A percentile compares a stretch with the other conserved stretches of the same genome.
Evolutionary conservation across 2,329 filamentous ascomycete genomes (phyloP).

Genomic region (Penicillium sp.): DNA sequence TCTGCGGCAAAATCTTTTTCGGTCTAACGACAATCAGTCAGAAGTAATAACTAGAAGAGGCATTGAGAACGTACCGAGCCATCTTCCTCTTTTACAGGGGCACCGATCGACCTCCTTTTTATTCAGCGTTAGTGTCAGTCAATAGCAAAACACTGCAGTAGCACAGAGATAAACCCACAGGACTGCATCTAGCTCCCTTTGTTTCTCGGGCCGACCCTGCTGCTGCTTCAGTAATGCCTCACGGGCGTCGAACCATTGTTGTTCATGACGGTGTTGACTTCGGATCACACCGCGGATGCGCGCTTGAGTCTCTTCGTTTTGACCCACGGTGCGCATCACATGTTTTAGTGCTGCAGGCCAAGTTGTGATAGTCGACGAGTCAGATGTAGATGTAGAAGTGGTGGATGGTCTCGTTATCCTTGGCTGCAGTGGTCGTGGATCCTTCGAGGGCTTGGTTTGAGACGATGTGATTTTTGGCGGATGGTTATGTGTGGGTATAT

Average conservation of each 20-base stretch:
- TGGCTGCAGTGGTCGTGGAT: conserved; percentile 1
- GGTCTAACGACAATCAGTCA: conserved; percentile 30
- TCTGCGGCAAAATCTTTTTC: conserved; percentile 53
- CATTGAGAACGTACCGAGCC: conserved; percentile 26
- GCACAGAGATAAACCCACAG: conserved; percentile 43
- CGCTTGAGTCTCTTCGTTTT: conserved; percentile 44
- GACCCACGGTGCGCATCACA: conserved; percentile 50
- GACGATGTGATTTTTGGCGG: conserved; percentile 1
- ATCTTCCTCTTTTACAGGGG: conserved; percentile 32
- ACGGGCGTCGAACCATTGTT: conserved; percentile 58
- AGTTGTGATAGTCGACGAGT: conserved; percentile 50
- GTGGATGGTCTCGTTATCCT: conserved; percentile 8
- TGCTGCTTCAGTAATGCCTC: conserved; percentile 53
- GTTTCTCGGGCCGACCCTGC: conserved; percentile 50
- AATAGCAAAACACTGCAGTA: background rate
- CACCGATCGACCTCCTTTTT: conserved; percentile 46
- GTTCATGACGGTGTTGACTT: conserved; percentile 61
- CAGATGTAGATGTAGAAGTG: conserved; percentile 16
- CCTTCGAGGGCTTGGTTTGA: background rate
- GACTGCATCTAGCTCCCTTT: conserved; percentile 54
- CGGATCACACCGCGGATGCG: conserved; percentile 58
- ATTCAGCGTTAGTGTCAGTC: background rate
- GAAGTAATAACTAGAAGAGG: background rate
- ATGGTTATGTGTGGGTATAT: conserved; percentile 3
- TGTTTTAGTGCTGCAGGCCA: conserved; percentile 52